These are phyloP conservation scores for Vaccinium myrtillus DNA, from an alignment of 148 eudicot genomes.

Conservation along the genomic window DNA sequence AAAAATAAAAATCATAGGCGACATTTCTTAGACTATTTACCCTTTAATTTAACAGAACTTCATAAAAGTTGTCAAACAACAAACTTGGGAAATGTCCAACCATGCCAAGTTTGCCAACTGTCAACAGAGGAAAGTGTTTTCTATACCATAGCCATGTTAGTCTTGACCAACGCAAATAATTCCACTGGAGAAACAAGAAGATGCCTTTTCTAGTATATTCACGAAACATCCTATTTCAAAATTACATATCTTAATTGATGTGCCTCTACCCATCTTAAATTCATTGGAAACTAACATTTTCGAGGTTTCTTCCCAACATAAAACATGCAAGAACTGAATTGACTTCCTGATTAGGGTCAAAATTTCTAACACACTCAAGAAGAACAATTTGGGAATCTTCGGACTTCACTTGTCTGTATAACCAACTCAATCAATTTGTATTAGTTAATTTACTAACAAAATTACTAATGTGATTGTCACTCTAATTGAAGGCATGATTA, in stretches of 20 bases:
- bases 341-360: background rate
- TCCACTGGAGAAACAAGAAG: background rate
- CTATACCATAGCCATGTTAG: background rate
- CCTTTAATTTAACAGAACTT: background rate
- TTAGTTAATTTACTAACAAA: background rate
- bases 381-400: background rate
- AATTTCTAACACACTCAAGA: background rate
- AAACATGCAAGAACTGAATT: background rate
- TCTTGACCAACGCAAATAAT: background rate
- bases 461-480: background rate
- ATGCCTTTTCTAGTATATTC: background rate
- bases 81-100: constrained; percentile 3
- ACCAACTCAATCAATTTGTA: background rate
- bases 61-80: background rate
- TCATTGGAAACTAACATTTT: background rate
- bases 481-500: background rate
- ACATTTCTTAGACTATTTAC: background rate
- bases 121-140: background rate
- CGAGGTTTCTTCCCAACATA: background rate
- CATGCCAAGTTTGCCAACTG: too few relatives aligned
- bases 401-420: background rate
- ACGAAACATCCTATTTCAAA: background rate
- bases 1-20: background rate
- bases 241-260: background rate
- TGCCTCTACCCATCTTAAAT: constrained; percentile 3